These are phyloP conservation scores for Paramyrothecium roridum DNA, from an alignment of 2,329 filamentous ascomycete species.

Conservation along the genomic window DNA sequence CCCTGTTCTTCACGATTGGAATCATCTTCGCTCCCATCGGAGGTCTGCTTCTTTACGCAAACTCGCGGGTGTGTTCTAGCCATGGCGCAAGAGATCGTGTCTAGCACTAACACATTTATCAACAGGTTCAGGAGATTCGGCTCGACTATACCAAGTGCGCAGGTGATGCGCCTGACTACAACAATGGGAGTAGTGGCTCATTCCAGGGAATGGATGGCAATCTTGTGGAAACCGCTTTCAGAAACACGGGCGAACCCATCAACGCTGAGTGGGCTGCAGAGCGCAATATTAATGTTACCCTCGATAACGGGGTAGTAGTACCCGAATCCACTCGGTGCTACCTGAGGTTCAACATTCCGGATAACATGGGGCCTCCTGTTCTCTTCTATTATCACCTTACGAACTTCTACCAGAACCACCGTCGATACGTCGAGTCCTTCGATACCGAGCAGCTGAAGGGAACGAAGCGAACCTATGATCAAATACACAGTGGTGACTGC, in stretches of 20 bases:
- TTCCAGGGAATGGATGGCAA: constrained; percentile 51
- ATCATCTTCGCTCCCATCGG: constrained; percentile 93
- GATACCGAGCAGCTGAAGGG: constrained; percentile 79
- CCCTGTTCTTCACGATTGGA: constrained; percentile 86
- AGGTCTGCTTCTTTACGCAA: constrained; percentile 81
- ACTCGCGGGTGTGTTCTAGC: constrained; percentile 59
- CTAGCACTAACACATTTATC: constrained; percentile 7
- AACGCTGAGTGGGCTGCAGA: constrained; percentile 41
- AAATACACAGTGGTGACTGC: constrained; percentile 69
- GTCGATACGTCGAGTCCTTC: constrained; percentile 90
- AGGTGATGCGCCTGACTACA: constrained; percentile 44
- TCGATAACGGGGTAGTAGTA: constrained; percentile 30
- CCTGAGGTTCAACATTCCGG: constrained; percentile 75
- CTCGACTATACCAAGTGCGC: constrained; percentile 87
- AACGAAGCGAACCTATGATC: constrained; percentile 52
- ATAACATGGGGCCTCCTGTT: constrained; percentile 76
- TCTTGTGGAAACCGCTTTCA: constrained; percentile 70
- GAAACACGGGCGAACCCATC: constrained; percentile 40
- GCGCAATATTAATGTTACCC: constrained; percentile 33
- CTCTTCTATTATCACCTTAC: constrained; percentile 93
- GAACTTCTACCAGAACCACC: constrained; percentile 99
- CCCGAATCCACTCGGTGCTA: constrained; percentile 60
- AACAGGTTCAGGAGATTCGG: constrained; percentile 80
- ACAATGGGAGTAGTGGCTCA: constrained; percentile 11
- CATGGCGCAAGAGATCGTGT: not conserved